phyloP scores from a whole-genome alignment of 1,284 basidiomycete species.

The Mrakiaceae sp. region DNA sequence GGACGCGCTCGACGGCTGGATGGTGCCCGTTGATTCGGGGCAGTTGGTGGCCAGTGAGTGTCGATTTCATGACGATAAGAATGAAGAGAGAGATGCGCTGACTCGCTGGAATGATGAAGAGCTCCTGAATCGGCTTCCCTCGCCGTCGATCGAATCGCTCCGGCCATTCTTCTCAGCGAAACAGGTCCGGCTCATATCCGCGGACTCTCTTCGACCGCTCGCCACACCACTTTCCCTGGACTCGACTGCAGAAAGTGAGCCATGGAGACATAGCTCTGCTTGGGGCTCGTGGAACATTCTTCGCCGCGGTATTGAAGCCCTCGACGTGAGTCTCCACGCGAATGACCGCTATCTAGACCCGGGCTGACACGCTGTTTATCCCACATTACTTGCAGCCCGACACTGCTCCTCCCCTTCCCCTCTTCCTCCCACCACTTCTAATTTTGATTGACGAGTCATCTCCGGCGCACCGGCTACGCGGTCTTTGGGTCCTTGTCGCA shows the following conservation, averaged over 20 bases:
- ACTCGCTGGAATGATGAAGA: no score
- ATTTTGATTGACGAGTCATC: constrained; percentile 1
- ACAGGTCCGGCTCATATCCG: not conserved
- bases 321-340: not conserved
- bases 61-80: no score
- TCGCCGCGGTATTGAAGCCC: not conserved
- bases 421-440: constrained; percentile 1
- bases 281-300: constrained; percentile 8
- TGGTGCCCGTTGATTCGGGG: not conserved
- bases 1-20: not conserved
- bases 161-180: not conserved
- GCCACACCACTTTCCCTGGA: not conserved
- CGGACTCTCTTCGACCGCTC: not conserved
- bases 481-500: not conserved
- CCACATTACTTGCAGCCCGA: not conserved
- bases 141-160: not conserved
- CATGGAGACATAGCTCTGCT: not conserved
- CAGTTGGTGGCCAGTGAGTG: not conserved
- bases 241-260: not conserved
- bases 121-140: not conserved
- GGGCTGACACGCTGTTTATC: no score
- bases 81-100: no score
- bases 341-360: not conserved
- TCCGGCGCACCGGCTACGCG: not conserved
- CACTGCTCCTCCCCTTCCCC: not conserved